Evolutionary conservation across 2,329 filamentous ascomycete genomes (phyloP), one percentile per base, ranked within the genome.

Genomic region (Rutstroemia sp.): DNA sequence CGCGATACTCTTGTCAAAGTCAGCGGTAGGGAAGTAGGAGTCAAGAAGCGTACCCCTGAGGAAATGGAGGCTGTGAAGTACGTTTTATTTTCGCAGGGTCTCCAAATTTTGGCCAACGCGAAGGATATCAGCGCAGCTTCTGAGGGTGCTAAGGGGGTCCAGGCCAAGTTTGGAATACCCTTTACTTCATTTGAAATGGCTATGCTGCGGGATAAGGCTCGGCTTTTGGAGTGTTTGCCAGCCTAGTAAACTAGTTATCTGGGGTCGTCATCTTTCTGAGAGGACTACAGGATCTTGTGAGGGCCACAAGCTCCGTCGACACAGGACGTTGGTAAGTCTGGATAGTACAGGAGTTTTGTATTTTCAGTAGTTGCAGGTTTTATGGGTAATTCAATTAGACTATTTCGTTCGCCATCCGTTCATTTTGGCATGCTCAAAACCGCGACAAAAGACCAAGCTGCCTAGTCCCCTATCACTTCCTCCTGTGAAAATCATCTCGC

Each of bases 21-120:
- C 34, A 71, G 64, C 14, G 70, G 71, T 0, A 66, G 61, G 10
- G 57, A 66, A 0, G 62, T 74, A 1, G 9, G 14, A 0, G 27
- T 61, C 3, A 60, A 44, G 5, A 67, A 62, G 18, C 19, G 47
- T 4, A 37, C 6, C 14, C 19, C 19, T 1, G 54, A 56, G n/a
- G 54, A 56, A 34, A 37, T 23, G 16, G 19, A 16, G 16, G 37
- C 12, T 34, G 19, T 44, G 19, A 16, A 14, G n/a, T 10, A 41
- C 12, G 5, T 6, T 19, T n/a, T 37, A 5, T 37, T 38, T 41
- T 9, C 23, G 3, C 10, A 23, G 12, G 19, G 19, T 4, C 12
- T 52, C 14, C 34, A 52, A 21, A 19, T 47, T n/a, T 27, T n/a
- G 45, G 45, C 45, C 14, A 42, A 52, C 18, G 23, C 19, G n/a